Evolutionary conservation across 257 asterid species (phyloP).

Genomic region (Coffea canephora): DNA sequence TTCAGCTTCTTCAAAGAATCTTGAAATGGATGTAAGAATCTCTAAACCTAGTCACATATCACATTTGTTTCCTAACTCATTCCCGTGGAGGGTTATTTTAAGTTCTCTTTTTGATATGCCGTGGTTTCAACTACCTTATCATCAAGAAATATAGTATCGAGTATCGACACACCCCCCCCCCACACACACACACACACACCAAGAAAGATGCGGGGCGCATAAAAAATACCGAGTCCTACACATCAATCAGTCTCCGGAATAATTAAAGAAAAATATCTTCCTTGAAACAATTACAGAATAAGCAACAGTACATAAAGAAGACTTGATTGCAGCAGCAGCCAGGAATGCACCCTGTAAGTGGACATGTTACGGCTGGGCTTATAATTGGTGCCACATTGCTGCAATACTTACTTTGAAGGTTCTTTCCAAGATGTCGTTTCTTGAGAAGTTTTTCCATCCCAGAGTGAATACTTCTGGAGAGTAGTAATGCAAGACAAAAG

Average conservation of each 20-base stretch:
- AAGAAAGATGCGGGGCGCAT: neutral
- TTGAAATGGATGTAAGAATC: neutral
- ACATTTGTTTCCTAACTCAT: neutral
- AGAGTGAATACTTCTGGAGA: neutral
- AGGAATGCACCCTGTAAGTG: neutral
- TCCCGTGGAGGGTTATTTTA: neutral
- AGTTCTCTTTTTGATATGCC: neutral
- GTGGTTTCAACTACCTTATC: constrained; percentile 3
- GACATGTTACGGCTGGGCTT: neutral
- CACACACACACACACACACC: too few species aligned
- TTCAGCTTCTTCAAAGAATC: neutral
- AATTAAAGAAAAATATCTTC: constrained; percentile 7
- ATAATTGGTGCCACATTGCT: neutral
- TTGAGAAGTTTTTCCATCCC: too few species aligned
- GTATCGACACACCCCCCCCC: neutral
- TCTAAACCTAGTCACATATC: neutral
- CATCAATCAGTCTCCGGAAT: neutral
- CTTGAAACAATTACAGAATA: neutral
- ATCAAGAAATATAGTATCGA: neutral
- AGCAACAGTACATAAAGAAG: neutral
- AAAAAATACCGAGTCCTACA: neutral
- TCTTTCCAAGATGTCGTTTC: too few species aligned
- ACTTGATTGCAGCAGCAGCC: neutral
- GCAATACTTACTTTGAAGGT: too few species aligned
- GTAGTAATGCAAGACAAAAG: neutral